phyloP scores from a whole-genome alignment of 495 filamentous ascomycete species.

The Penicillium cataractarum region DNA sequence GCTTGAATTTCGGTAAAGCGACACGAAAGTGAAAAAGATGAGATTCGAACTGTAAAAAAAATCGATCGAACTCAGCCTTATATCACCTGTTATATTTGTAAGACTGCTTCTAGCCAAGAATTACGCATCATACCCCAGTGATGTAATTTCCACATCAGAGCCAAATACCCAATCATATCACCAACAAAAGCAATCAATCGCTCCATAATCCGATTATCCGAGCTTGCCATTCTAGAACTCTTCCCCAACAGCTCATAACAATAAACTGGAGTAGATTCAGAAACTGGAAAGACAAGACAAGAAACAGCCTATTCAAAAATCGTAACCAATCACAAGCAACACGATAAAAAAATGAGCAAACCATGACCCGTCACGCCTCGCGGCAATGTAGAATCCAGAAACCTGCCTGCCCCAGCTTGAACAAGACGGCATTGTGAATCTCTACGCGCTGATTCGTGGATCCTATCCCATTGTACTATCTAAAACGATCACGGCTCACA shows the following conservation, averaged over 20 bases:
- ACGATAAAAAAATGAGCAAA: neutral
- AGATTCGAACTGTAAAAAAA: neutral
- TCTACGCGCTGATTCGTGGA: neutral
- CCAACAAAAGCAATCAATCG: neutral
- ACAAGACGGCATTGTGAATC: neutral
- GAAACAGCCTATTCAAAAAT: neutral
- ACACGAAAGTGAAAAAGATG: neutral
- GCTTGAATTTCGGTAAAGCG: neutral
- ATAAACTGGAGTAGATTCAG: neutral
- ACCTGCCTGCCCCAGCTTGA: neutral
- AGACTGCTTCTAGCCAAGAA: neutral
- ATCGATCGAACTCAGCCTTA: too few relatives aligned
- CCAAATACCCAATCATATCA: neutral
- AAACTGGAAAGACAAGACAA: neutral
- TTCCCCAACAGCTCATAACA: neutral
- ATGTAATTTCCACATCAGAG: slow-evolving; percentile 9
- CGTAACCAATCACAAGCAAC: neutral
- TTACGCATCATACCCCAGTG: neutral
- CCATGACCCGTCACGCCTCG: neutral
- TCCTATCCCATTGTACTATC: neutral
- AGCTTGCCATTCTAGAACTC: slow-evolving; percentile 1
- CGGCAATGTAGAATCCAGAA: neutral
- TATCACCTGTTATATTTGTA: neutral
- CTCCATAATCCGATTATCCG: neutral
- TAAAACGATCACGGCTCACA: neutral